Evolutionary conservation across 495 filamentous ascomycete genomes (phyloP).

Genomic region (Neurospora pannonica): DNA sequence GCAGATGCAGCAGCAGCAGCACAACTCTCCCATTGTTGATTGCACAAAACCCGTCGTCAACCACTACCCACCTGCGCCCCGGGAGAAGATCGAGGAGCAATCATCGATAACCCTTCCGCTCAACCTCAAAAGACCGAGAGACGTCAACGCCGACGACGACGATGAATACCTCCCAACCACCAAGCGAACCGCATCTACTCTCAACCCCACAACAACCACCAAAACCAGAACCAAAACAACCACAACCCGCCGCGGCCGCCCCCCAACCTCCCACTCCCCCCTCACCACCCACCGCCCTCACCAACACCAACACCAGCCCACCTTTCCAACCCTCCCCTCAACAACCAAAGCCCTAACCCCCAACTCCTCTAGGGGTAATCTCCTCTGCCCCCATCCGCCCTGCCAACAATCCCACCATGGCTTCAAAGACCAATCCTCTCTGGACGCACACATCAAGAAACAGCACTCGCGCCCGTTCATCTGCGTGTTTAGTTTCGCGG

Average conservation of each 20-base stretch:
- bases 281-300: neutral
- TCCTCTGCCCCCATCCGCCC: slow-evolving; percentile 14
- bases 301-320: slow-evolving; percentile 4
- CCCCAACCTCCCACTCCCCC: neutral
- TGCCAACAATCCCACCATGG: slow-evolving; percentile 33
- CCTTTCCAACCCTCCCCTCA: neutral
- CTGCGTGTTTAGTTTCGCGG: slow-evolving; percentile 72
- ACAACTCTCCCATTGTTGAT: neutral
- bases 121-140: neutral
- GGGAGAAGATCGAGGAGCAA: slow-evolving; percentile 24
- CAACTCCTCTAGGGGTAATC: too few species aligned
- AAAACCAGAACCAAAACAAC: neutral
- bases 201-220: neutral
- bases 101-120: slow-evolving; percentile 9
- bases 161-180: slow-evolving; percentile 12
- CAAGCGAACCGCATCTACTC: slow-evolving; percentile 1
- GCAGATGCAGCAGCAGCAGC: neutral
- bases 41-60: slow-evolving; percentile 12
- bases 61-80: slow-evolving; percentile 10
- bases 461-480: slow-evolving; percentile 56
- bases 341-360: neutral
- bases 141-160: slow-evolving; percentile 7
- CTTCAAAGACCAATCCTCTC: slow-evolving; percentile 30
- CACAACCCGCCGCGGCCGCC: neutral
- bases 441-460: slow-evolving; percentile 42